Evolutionary conservation across 2,329 filamentous ascomycete species (phyloP), one percentile per base, ranked within the genome.

Genomic region (Scortechinia acanthostroma): DNA sequence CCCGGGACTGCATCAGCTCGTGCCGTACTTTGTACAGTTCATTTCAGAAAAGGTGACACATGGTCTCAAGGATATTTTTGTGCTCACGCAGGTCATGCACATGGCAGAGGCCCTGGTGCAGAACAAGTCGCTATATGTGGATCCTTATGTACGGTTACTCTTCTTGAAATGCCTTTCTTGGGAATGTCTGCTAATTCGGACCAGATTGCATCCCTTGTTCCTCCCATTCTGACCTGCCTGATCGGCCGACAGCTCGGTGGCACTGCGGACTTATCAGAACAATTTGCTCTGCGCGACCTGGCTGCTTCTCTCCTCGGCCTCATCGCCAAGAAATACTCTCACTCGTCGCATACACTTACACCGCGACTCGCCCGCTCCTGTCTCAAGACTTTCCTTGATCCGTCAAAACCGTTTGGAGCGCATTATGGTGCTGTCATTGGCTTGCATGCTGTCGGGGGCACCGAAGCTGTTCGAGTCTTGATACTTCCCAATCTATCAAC

Each of bases 41-140:
- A 86, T 97, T 55, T 85, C 90, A 17, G 91, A 96, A 61, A 93
- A 95, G 64, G 89, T 98, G 43, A 97, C 93, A 1, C 93, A 98
- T 62, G 86, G 84, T 53, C 76, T 95, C 51, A 91, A 95, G 65
- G 88, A 95, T 61, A 76, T 91, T 2, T 96, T 96, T 59, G 80
- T 90, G 3, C 73, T 98, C 19, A 83, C 82, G 17, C 89, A 94
- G 61, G 93, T 95, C 80, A 91, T 98, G 86, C 84, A 90, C 56
- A 79, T 97, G 48, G 84, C 88, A 1, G 79, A 87, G 43, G 88
- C 91, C 2, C 71, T 98, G 43, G 85, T 96, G 43, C 78, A 84
- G 52, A 97, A 96, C 59, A 77, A 81, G 47, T 82, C 81, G 51
- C 78, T 96, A 25, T 94, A 89, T 63, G 62, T 80, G 23, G 74